Evolutionary conservation across 768 basidiomycete genomes (phyloP).

Genomic region (Naganishia vishniacii): DNA sequence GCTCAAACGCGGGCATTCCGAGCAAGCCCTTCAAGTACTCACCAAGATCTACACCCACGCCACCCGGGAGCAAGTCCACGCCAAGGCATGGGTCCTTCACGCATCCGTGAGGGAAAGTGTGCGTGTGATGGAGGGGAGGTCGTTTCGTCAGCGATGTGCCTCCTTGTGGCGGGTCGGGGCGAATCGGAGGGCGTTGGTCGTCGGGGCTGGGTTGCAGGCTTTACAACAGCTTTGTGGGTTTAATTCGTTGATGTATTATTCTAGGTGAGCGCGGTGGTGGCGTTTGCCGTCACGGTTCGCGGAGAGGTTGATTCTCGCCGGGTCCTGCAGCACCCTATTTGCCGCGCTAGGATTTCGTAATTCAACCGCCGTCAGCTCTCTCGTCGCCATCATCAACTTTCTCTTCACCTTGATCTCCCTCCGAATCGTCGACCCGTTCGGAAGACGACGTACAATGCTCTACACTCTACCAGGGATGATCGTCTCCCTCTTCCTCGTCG

Average conservation of each 20-base stretch:
- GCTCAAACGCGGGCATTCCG: slow-evolving; percentile 56
- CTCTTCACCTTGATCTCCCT: slow-evolving; percentile 34
- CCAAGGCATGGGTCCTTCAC: slow-evolving; percentile 62
- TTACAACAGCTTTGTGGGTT: slow-evolving; percentile 41
- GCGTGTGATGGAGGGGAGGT: slow-evolving; percentile 50
- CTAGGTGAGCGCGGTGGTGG: too few relatives aligned
- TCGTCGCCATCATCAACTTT: slow-evolving; percentile 36
- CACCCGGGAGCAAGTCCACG: slow-evolving; percentile 60
- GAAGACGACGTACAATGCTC: slow-evolving; percentile 34
- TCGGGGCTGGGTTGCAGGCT: slow-evolving; percentile 10
- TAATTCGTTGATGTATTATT: slow-evolving; percentile 26
- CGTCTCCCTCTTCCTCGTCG: slow-evolving; percentile 31
- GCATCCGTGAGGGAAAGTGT: slow-evolving; percentile 61
- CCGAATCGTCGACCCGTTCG: slow-evolving; percentile 35
- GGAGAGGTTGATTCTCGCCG: slow-evolving; percentile 18
- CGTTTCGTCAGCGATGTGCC: background rate
- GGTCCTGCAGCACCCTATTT: slow-evolving; percentile 33
- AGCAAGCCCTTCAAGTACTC: slow-evolving; percentile 57
- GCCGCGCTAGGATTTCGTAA: slow-evolving; percentile 34
- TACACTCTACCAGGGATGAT: slow-evolving; percentile 35
- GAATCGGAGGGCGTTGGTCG: background rate
- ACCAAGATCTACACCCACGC: slow-evolving; percentile 66
- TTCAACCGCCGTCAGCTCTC: slow-evolving; percentile 31
- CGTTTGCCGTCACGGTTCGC: too few relatives aligned
- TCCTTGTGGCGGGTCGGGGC: background rate